These are phyloP conservation scores for Lathyrus sativus DNA, from an alignment of 306 rosid species.

Conservation along the genomic window DNA sequence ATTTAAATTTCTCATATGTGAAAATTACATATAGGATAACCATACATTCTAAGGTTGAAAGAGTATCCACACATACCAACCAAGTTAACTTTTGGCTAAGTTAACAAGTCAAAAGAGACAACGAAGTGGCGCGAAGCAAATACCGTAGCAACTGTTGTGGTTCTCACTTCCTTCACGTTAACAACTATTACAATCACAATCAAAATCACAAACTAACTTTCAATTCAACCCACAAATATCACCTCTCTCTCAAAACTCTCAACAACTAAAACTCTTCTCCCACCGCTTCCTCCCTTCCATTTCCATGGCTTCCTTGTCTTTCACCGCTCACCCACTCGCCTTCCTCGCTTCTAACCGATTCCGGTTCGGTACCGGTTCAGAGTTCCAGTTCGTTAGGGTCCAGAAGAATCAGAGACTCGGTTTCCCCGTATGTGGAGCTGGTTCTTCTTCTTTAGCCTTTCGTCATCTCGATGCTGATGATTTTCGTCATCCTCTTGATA, in stretches of 20 bases:
- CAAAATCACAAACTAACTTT: background rate
- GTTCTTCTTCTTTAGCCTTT: constrained; percentile 57
- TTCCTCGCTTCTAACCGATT: constrained; percentile 11
- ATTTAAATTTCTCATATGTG: too few relatives aligned
- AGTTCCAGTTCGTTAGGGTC: constrained; percentile 33
- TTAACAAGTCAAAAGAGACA: background rate
- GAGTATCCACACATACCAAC: too few relatives aligned
- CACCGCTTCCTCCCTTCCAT: constrained; percentile 15
- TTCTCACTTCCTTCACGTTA: background rate
- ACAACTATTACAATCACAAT: background rate
- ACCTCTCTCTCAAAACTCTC: background rate
- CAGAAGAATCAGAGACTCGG: constrained; percentile 34
- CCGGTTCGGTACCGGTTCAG: constrained; percentile 30
- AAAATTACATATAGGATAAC: too few relatives aligned
- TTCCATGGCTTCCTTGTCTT: constrained; percentile 69
- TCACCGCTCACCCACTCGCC: constrained; percentile 42
- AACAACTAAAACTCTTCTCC: background rate
- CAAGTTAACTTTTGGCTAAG: background rate
- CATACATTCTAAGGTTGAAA: too few relatives aligned
- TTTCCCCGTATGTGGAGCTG: constrained; percentile 54
- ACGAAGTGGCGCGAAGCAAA: constrained; percentile 25
- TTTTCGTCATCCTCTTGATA: constrained; percentile 92
- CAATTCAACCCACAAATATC: constrained; percentile 10
- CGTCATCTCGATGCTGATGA: constrained; percentile 91
- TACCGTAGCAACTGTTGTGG: constrained; percentile 3